Evolutionary conservation across 2,329 filamentous ascomycete species (phyloP), one percentile per base, ranked within the genome.

Genomic region (Alternaria brassicae): DNA sequence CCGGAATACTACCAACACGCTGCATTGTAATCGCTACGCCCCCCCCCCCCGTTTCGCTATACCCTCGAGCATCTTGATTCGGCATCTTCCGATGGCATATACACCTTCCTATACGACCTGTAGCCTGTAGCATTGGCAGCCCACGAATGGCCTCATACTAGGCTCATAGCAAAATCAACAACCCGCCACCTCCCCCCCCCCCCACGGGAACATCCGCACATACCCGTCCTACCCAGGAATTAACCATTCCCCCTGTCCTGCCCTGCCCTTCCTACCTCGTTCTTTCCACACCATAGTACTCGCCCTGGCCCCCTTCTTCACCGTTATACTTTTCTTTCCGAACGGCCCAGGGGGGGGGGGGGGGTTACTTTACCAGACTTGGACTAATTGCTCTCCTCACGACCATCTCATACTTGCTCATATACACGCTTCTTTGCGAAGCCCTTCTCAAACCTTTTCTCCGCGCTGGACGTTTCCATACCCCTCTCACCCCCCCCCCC

Each of bases 221-320:
- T 34, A 34, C 12, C 15, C 30, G 30, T 13, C 15, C 13, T 34
- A 4, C 30, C 30, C 13, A 34, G 13, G 12, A 12, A 12, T 34
- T 34, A 34, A 13, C 30, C 6, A 6, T 13, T 12, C 30, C 12
- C 30, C 30, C n/a, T 27, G 25, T 36, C 15, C 32, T 36, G 13
- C 32, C 32, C 32, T 15, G 15, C 32, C n/a, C n/a, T n/a, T 15
- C 15, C 32, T 36, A 13, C 32, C 12, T 34, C 15, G 15, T 6
- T 13, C 13, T 36, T 8, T 12, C 36, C 10, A 21, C n/a, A 39
- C 9, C 10, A 21, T 10, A 10, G 21, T n/a, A 17, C n/a, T 53
- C 36, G 44, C 53, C 53, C 53, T 6, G 42, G 42, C 34, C 42
- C 34, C 36, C 34, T 49, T 49, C 36, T 13, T 50, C 21, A 23